A percentile compares a stretch with the other conserved stretches of the same genome.
Conservation (phyloP, 192 early-diverging fungal species). For the Thamnidium elegans region DNA sequence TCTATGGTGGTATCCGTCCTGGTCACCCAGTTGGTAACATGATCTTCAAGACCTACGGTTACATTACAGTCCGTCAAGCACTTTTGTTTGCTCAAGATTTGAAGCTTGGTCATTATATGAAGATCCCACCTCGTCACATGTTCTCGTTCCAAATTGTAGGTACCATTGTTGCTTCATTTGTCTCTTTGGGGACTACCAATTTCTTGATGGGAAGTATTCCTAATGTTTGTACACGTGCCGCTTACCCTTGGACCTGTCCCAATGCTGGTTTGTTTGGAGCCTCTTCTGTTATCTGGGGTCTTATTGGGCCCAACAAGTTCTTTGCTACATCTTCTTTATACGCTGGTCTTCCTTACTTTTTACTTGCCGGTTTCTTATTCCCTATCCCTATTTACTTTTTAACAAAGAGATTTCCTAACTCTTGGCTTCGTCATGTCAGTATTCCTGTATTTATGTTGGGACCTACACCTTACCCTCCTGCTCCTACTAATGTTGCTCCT, state of each 20-base stretch:
- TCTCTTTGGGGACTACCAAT: conserved; percentile 66
- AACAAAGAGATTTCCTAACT: conserved; percentile 57
- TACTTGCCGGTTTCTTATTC: conserved; percentile 64
- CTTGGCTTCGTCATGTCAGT: conserved; percentile 68
- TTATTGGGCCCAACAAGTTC: conserved; percentile 68
- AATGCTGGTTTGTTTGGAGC: conserved; percentile 59
- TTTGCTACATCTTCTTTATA: conserved; percentile 53
- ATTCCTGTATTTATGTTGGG: conserved; percentile 67
- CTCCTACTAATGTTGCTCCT: conserved; percentile 45
- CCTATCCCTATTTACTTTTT: conserved; percentile 71
- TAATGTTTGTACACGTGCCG: conserved; percentile 56
- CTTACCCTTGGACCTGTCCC: conserved; percentile 66
- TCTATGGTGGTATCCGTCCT: conserved; percentile 62
- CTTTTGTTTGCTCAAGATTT: conserved; percentile 63
- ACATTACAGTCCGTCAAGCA: conserved; percentile 57
- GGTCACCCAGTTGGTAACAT: conserved; percentile 61
- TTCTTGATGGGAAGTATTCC: conserved; percentile 62
- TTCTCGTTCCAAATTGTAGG: conserved; percentile 76
- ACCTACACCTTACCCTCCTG: conserved; percentile 60
- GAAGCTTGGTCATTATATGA: conserved; percentile 80
- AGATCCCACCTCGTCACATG: conserved; percentile 77
- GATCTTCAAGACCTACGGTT: conserved; percentile 70
- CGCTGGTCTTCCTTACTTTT: conserved; percentile 46
- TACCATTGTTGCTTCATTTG: conserved; percentile 65
- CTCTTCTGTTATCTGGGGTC: conserved; percentile 78